A percentile compares a stretch with the other conserved stretches of the same genome.
phyloP scores from a whole-genome alignment of 106 monocot species.

The Cymbidium sinense region DNA sequence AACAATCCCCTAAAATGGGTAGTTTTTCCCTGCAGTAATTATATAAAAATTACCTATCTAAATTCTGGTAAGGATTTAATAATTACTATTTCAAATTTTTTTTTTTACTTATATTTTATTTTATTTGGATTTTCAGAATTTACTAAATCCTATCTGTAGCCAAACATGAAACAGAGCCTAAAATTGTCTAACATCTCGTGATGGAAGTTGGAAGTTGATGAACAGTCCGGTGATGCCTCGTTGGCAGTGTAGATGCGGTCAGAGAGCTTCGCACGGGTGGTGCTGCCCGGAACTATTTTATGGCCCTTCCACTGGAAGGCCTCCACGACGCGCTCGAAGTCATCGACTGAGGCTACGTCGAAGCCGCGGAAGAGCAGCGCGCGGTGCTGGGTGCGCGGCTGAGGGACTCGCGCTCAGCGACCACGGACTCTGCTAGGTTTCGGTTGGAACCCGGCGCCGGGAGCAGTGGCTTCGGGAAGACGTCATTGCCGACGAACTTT shows the following conservation, averaged over 20 bases:
- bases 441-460: background rate
- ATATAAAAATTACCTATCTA: no score
- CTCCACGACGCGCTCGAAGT: slow-evolving; percentile 27
- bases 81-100: no score
- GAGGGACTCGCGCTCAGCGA: background rate
- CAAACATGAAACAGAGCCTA: no score
- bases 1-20: no score
- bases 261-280: slow-evolving; percentile 6
- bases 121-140: no score
- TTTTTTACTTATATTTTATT: no score
- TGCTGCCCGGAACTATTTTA: background rate
- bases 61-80: no score
- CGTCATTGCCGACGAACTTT: slow-evolving; percentile 3
- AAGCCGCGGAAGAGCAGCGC: slow-evolving; percentile 31
- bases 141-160: no score
- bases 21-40: no score
- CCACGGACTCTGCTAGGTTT: slow-evolving; percentile 9
- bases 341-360: slow-evolving; percentile 25
- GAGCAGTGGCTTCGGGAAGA: slow-evolving; percentile 13
- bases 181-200: slow-evolving; percentile 20
- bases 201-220: slow-evolving; percentile 42
- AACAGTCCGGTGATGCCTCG: slow-evolving; percentile 11
- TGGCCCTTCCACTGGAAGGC: slow-evolving; percentile 29
- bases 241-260: slow-evolving; percentile 23
- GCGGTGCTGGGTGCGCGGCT: background rate